Conservation (phyloP, 1,284 basidiomycete genomes). For the Leccinum olivaceoglutinosum region DNA sequence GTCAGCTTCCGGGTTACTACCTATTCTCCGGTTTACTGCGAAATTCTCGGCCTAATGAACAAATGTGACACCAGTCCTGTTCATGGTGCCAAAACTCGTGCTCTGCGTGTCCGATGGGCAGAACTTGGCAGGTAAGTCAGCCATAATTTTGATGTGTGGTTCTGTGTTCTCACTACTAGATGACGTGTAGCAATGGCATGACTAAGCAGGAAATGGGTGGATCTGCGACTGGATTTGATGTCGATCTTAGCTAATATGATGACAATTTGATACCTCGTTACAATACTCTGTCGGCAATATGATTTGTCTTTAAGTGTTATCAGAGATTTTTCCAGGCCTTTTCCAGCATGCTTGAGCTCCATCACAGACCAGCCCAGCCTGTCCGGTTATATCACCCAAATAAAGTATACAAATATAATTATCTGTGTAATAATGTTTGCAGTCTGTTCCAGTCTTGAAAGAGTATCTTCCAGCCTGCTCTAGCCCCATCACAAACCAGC, state of each 20-base stretch:
- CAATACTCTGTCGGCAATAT: not conserved
- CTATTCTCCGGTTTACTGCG: not conserved
- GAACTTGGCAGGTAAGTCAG: not conserved
- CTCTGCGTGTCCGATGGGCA: not conserved
- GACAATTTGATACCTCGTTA: not conserved
- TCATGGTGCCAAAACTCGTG: not conserved
- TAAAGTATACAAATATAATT: not conserved
- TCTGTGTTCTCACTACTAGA: not conserved
- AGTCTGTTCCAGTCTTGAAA: not conserved
- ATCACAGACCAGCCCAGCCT: not conserved
- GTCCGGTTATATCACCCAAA: not conserved
- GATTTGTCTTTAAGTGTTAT: not conserved
- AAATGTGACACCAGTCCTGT: not conserved
- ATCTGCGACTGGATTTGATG: not conserved
- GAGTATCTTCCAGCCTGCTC: not conserved
- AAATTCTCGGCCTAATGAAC: slow-evolving; percentile 1
- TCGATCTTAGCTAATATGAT: not conserved
- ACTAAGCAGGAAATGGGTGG: not conserved
- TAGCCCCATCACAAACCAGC: not conserved
- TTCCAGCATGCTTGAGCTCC: not conserved
- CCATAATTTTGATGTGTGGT: not conserved
- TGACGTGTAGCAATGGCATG: not conserved
- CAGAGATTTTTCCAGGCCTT: not conserved
- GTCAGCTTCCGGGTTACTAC: not conserved
- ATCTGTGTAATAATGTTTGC: too few relatives aligned